Conservation (phyloP, 345 rosid species). For the Eucalyptus pauciflora region DNA sequence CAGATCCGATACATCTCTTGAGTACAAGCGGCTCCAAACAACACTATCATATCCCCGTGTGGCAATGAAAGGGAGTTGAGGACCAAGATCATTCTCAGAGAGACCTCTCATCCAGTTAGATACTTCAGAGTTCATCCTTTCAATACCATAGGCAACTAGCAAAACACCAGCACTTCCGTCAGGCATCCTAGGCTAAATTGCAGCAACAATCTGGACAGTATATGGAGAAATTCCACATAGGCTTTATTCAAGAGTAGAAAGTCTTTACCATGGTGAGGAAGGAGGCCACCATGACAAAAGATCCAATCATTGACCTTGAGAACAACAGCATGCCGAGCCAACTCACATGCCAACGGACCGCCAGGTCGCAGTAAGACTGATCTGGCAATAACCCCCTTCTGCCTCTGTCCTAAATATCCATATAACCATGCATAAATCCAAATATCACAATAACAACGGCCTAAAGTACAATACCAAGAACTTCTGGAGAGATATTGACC, state of each 20-base stretch:
- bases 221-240: not conserved
- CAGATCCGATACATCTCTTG: conserved; percentile 51
- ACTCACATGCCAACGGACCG: conserved; percentile 68
- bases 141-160: conserved; percentile 75
- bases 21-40: conserved; percentile 87
- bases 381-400: conserved; percentile 84
- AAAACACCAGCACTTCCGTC: conserved; percentile 17
- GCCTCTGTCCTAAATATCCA: conserved; percentile 88
- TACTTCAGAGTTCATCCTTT: conserved; percentile 77
- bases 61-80: conserved; percentile 61
- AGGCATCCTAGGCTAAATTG: not conserved
- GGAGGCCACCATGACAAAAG: conserved; percentile 95
- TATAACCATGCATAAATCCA: not conserved
- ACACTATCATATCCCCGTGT: conserved; percentile 78
- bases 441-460: not conserved
- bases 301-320: conserved; percentile 86
- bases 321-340: conserved; percentile 61
- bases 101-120: conserved; percentile 83
- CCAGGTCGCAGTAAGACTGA: conserved; percentile 77
- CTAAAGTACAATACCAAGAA: not conserved
- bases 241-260: not conserved
- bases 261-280: conserved; percentile 78
- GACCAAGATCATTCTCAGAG: conserved; percentile 20
- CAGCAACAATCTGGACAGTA: not conserved
- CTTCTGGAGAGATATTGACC: not conserved